Percentiles rank a stretch among this genome's conserved stretches.
Evolutionary conservation across 768 basidiomycete species (phyloP).

Genomic region (Pholiota molesta): DNA sequence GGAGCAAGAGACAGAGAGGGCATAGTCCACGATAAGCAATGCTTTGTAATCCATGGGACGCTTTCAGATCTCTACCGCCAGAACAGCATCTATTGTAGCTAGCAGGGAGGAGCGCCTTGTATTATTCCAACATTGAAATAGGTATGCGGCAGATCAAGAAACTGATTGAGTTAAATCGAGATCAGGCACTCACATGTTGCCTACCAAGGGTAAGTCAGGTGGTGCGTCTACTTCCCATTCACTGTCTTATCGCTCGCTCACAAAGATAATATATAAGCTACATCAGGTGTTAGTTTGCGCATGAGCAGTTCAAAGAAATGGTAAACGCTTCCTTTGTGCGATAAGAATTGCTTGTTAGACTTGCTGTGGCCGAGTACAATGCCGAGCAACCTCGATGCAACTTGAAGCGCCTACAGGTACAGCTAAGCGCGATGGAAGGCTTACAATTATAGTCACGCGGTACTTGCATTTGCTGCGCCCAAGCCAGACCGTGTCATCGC

Average conservation of each 20-base stretch:
- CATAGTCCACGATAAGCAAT: conserved; percentile 12
- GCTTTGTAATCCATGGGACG: conserved; percentile 11
- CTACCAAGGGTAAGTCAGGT: conserved; percentile 13
- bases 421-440: neutral
- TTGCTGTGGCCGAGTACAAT: conserved; percentile 5
- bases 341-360: neutral
- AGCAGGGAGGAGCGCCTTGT: conserved; percentile 15
- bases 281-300: conserved; percentile 2
- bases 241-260: conserved; percentile 2
- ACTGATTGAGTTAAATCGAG: conserved; percentile 10
- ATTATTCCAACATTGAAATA: conserved; percentile 7
- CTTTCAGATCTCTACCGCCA: neutral
- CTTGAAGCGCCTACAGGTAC: conserved; percentile 15
- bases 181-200: conserved; percentile 21
- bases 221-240: conserved; percentile 3
- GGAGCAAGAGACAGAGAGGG: conserved; percentile 8
- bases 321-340: neutral
- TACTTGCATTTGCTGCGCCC: conserved; percentile 6
- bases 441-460: conserved; percentile 3
- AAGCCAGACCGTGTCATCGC: conserved; percentile 4
- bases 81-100: conserved; percentile 1
- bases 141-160: conserved; percentile 6
- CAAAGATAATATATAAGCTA: conserved; percentile 3
- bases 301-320: neutral
- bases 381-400: neutral